Evolutionary conservation across 345 rosid genomes (phyloP).

Genomic region (Barbarea vulgaris): DNA sequence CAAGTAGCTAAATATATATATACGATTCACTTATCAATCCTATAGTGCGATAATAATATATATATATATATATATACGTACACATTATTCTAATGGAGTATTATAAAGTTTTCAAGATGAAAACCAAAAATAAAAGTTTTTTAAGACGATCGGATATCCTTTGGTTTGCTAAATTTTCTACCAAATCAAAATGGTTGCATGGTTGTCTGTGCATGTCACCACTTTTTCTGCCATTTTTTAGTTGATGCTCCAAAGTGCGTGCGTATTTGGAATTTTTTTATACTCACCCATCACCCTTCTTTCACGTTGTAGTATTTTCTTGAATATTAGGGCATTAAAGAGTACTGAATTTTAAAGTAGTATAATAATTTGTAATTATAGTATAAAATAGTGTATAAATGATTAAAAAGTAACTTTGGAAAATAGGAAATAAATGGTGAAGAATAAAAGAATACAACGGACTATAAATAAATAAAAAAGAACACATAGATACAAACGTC

Average conservation of each 20-base stretch:
- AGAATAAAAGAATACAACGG: neutral
- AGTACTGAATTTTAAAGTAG: neutral
- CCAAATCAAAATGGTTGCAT: slow-evolving; percentile 1
- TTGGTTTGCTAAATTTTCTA: neutral
- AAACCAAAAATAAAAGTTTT: neutral
- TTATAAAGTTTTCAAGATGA: neutral
- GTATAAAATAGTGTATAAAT: too few species aligned
- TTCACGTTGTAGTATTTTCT: neutral
- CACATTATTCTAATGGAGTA: neutral
- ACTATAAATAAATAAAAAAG: too few species aligned
- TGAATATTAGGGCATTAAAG: neutral
- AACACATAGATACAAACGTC: neutral
- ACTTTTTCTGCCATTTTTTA: neutral
- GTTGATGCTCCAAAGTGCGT: slow-evolving; percentile 3
- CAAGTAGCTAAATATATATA: neutral
- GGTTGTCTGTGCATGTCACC: slow-evolving; percentile 22
- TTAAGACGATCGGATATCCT: slow-evolving; percentile 3
- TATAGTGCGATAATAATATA: neutral
- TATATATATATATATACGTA: too few species aligned
- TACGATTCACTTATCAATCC: neutral
- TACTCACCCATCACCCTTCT: neutral
- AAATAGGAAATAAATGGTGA: neutral
- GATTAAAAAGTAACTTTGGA: neutral
- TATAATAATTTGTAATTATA: too few species aligned
- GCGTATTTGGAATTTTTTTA: slow-evolving; percentile 8